phyloP scores from a whole-genome alignment of 352 stramenopile species.

The Pythium aphanidermatum region DNA sequence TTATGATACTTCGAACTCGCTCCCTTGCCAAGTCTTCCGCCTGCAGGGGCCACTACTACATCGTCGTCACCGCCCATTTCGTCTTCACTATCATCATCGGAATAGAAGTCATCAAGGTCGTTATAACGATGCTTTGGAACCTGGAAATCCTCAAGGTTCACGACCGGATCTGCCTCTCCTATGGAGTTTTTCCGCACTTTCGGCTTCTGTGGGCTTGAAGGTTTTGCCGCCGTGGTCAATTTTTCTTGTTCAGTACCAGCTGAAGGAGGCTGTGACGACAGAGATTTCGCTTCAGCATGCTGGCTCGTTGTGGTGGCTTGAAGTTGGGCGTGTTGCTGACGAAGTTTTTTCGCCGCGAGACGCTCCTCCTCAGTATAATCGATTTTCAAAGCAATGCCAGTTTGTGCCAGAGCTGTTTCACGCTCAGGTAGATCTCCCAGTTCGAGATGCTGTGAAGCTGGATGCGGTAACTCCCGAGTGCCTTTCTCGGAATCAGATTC shows the following conservation, averaged over 20 bases:
- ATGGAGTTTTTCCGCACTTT: conserved; percentile 14
- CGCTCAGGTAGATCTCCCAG: conserved; percentile 48
- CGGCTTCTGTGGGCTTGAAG: not conserved
- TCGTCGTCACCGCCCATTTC: conserved; percentile 35
- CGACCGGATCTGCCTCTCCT: conserved; percentile 21
- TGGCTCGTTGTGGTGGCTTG: too few relatives aligned
- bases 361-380: conserved; percentile 25
- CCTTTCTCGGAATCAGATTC: not conserved
- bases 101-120: conserved; percentile 78
- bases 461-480: not conserved
- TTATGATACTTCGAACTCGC: conserved; percentile 48
- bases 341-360: too few relatives aligned
- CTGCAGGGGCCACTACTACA: conserved; percentile 40
- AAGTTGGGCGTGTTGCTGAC: too few relatives aligned
- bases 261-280: too few relatives aligned
- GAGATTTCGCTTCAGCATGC: too few relatives aligned
- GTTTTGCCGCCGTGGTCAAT: not conserved
- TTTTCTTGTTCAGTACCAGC: too few relatives aligned
- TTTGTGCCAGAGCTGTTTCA: conserved; percentile 23
- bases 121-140: conserved; percentile 44
- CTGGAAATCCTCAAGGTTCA: conserved; percentile 75
- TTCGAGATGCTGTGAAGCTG: conserved; percentile 20
- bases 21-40: conserved; percentile 21
- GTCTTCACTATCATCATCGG: conserved; percentile 59
- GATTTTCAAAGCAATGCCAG: conserved; percentile 35